phyloP scores from a whole-genome alignment of 345 rosid species.

The Sonneratia alba region DNA sequence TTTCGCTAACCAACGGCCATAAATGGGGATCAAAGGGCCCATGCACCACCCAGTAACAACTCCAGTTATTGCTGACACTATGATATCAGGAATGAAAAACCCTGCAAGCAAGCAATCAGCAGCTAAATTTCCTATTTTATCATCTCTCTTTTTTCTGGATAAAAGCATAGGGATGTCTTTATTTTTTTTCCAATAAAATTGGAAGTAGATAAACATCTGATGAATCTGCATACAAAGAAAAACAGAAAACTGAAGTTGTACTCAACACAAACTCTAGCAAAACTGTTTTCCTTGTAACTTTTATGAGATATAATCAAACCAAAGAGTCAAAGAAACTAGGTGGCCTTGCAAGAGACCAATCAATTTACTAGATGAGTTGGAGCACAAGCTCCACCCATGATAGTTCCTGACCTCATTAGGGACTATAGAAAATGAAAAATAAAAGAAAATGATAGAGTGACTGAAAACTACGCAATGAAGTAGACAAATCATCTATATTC shows the following conservation, averaged over 20 bases:
- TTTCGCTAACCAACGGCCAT: slow-evolving; percentile 72
- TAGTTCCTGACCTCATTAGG: too few species aligned
- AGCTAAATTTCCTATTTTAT: neutral
- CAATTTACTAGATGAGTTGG: neutral
- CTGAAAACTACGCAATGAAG: neutral
- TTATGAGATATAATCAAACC: too few species aligned
- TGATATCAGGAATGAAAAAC: slow-evolving; percentile 53
- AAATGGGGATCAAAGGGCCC: slow-evolving; percentile 75
- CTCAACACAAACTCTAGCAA: too few species aligned
- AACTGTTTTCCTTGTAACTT: too few species aligned
- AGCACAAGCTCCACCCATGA: neutral
- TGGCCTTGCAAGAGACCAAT: neutral
- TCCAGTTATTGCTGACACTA: slow-evolving; percentile 67
- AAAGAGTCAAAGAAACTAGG: too few species aligned
- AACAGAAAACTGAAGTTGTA: neutral
- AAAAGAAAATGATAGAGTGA: too few species aligned
- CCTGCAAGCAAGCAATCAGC: slow-evolving; percentile 43
- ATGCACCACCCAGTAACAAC: slow-evolving; percentile 65
- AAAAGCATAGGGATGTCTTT: neutral
- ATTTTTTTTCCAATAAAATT: too few species aligned
- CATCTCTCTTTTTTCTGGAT: too few species aligned
- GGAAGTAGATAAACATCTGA: neutral
- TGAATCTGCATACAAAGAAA: neutral
- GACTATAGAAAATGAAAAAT: too few species aligned
- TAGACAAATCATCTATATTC: neutral